Evolutionary conservation across 2,329 filamentous ascomycete species (phyloP).

Genomic region (Mycosphaerelloides madeirae): DNA sequence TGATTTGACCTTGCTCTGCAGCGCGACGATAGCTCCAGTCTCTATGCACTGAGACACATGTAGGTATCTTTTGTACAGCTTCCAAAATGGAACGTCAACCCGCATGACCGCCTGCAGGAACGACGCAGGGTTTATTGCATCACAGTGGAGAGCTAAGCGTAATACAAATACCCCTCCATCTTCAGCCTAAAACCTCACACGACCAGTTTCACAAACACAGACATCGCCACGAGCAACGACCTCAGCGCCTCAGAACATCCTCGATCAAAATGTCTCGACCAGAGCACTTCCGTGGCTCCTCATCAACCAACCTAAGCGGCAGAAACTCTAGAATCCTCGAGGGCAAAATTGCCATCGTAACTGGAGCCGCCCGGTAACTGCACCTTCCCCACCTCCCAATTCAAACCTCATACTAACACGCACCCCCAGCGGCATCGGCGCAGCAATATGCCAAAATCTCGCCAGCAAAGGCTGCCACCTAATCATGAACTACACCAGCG

Average conservation of each 20-base stretch:
- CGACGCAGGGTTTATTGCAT: no score
- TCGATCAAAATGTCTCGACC: slow-evolving; percentile 16
- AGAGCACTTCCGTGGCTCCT: slow-evolving; percentile 11
- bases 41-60: no score
- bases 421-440: slow-evolving; percentile 62
- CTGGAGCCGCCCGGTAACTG: slow-evolving; percentile 58
- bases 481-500: slow-evolving; percentile 67
- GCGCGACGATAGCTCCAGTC: no score
- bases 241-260: no score
- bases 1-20: no score
- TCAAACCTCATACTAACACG: no score
- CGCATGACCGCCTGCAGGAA: no score
- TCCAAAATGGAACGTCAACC: no score
- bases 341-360: slow-evolving; percentile 74
- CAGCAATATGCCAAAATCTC: slow-evolving; percentile 62
- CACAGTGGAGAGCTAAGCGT: no score
- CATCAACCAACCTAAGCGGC: slow-evolving; percentile 16
- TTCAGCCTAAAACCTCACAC: not conserved
- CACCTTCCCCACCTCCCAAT: no score
- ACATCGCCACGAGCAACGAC: no score
- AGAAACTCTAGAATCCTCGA: slow-evolving; percentile 42
- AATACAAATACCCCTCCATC: not conserved
- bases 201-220: not conserved
- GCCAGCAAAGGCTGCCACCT: slow-evolving; percentile 66
- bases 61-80: no score